These are phyloP conservation scores for Phanerochaete sordida DNA, from an alignment of 768 basidiomycete species.

Conservation along the genomic window DNA sequence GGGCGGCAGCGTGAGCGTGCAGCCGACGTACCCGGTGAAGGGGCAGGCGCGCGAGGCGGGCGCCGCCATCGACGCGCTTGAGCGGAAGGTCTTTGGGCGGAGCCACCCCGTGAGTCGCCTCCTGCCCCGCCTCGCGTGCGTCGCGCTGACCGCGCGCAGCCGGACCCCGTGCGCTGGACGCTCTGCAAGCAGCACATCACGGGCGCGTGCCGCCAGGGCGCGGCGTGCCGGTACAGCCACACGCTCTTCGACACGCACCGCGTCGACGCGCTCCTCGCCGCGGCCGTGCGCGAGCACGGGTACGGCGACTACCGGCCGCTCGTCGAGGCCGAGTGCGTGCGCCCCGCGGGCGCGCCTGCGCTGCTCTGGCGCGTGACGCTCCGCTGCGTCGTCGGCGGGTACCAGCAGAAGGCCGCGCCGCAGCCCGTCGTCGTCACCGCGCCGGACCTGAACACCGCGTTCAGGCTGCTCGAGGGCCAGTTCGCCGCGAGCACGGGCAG, in stretches of 20 bases:
- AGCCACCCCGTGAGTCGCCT: constrained; percentile 1
- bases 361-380: constrained; percentile 11
- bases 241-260: constrained; percentile 6
- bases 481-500: constrained; percentile 5
- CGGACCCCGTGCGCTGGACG: not conserved
- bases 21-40: constrained; percentile 12
- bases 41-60: constrained; percentile 8
- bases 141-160: not conserved
- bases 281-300: constrained; percentile 7
- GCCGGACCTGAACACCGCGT: constrained; percentile 4
- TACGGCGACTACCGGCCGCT: constrained; percentile 9
- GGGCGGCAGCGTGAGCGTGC: constrained; percentile 9
- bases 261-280: constrained; percentile 9
- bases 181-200: constrained; percentile 1
- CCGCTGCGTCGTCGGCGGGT: constrained; percentile 9
- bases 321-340: constrained; percentile 10
- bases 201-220: not conserved
- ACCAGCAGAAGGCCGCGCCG: constrained; percentile 10
- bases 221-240: constrained; percentile 4
- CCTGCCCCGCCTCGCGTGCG: not conserved
- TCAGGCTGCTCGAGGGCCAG: constrained; percentile 9
- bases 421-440: constrained; percentile 11
- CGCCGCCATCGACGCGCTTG: constrained; percentile 4
- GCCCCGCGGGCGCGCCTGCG: not conserved
- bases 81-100: constrained; percentile 9